phyloP scores from a whole-genome alignment of 352 stramenopile species.

The Globisporangium cylindrosporum region DNA sequence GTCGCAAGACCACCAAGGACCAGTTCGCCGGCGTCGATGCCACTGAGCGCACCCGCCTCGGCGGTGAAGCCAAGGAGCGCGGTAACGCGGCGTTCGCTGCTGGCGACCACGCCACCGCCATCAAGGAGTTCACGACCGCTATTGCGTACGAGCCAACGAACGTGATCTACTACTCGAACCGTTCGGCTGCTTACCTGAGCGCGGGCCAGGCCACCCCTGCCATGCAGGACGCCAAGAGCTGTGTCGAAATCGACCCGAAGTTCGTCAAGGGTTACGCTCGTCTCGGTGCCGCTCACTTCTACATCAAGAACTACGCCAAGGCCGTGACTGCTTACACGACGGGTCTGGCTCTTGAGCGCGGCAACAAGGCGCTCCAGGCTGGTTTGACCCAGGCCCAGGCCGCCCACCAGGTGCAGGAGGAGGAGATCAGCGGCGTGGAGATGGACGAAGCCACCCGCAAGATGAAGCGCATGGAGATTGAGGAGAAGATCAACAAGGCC shows the following conservation, averaged over 20 bases:
- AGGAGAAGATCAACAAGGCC: conserved; percentile 89
- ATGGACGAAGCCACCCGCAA: conserved; percentile 88
- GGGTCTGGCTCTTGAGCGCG: conserved; percentile 76
- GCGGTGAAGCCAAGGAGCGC: conserved; percentile 82
- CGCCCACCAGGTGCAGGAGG: conserved; percentile 78
- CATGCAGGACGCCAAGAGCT: conserved; percentile 85
- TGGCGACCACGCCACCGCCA: conserved; percentile 75
- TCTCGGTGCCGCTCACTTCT: conserved; percentile 83
- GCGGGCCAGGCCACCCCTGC: conserved; percentile 74
- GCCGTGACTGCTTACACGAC: conserved; percentile 78
- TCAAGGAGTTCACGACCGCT: conserved; percentile 87
- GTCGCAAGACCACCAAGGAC: conserved; percentile 82
- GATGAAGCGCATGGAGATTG: conserved; percentile 89
- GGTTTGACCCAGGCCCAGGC: conserved; percentile 82
- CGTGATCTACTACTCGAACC: conserved; percentile 89
- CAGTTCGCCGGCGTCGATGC: conserved; percentile 56
- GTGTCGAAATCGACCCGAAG: conserved; percentile 81
- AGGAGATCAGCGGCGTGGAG: conserved; percentile 81
- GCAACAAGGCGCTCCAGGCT: conserved; percentile 83
- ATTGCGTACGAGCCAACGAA: conserved; percentile 86
- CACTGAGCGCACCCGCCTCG: conserved; percentile 70
- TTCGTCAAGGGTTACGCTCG: conserved; percentile 87
- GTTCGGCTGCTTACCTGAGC: conserved; percentile 82
- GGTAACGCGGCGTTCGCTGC: conserved; percentile 78
- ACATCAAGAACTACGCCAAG: conserved; percentile 90